Conservation (phyloP, 345 rosid genomes). For the Kandelia obovata region DNA sequence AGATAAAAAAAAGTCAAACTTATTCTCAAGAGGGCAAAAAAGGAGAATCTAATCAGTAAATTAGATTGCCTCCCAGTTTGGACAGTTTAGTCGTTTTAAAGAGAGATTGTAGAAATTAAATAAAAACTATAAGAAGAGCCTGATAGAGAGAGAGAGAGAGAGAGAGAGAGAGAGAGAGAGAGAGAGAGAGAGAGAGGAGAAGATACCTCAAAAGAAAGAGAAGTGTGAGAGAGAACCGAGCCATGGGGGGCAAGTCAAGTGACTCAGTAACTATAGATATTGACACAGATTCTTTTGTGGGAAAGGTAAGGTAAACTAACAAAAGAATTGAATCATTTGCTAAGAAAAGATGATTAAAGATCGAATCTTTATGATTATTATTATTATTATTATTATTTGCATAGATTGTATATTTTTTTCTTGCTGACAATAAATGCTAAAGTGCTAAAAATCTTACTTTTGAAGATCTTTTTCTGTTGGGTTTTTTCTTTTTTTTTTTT, state of each 20-base stretch:
- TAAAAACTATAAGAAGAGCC: background rate
- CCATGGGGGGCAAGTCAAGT: constrained; percentile 40
- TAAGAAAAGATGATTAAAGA: too few species aligned
- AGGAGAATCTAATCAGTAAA: constrained; percentile 2
- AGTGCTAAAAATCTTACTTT: background rate
- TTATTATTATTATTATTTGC: too few species aligned
- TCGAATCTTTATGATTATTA: too few species aligned
- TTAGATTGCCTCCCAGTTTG: background rate
- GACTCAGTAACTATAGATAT: constrained; percentile 49
- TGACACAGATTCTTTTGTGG: constrained; percentile 43
- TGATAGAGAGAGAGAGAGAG: background rate
- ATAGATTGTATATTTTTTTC: too few species aligned
- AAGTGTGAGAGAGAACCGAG: constrained; percentile 9
- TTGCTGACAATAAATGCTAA: too few species aligned
- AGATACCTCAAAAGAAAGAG: background rate
- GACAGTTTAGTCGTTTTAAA: constrained; percentile 11
- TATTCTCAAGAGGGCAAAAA: background rate
- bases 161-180: background rate
- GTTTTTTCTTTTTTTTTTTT: background rate
- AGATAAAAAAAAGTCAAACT: constrained; percentile 8
- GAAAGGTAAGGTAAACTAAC: constrained; percentile 39
- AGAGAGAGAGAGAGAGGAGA: background rate
- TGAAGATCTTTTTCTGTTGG: background rate
- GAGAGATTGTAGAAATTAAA: background rate
- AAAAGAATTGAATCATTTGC: background rate